phyloP scores from a whole-genome alignment of 2,329 filamentous ascomycete genomes.

The Stachybotrys chlorohalonatus region DNA sequence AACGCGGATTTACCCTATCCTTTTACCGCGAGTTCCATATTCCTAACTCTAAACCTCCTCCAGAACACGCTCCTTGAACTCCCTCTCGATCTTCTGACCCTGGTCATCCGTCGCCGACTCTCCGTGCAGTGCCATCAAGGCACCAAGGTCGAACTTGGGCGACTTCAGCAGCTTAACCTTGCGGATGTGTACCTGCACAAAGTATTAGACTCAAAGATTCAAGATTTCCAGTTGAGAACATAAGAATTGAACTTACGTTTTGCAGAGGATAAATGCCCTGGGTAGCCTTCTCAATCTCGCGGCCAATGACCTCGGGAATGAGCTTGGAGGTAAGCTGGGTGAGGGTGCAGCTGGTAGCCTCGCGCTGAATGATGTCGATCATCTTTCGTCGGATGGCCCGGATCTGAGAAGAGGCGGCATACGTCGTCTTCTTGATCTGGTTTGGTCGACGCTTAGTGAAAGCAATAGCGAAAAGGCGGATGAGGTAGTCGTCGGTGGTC shows the following conservation, averaged over 20 bases:
- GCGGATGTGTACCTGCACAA: constrained; percentile 85
- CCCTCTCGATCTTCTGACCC: constrained; percentile 96
- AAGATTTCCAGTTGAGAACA: neutral
- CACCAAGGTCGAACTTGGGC: constrained; percentile 98
- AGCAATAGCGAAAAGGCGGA: constrained; percentile 96
- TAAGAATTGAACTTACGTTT: constrained; percentile 58
- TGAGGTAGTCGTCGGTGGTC: constrained; percentile 99
- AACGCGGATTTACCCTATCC: constrained; percentile 19
- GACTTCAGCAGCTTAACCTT: constrained; percentile 99
- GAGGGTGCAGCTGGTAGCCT: constrained; percentile 89
- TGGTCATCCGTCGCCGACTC: constrained; percentile 94
- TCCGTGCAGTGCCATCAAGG: constrained; percentile 92
- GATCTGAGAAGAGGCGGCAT: constrained; percentile 94
- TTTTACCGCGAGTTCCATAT: constrained; percentile 17
- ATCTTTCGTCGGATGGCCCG: constrained; percentile 99
- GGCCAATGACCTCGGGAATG: constrained; percentile 98
- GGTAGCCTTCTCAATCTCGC: constrained; percentile 98
- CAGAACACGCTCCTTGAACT: constrained; percentile 98
- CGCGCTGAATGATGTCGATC: constrained; percentile 96
- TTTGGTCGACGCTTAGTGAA: constrained; percentile 99
- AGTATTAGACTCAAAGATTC: neutral
- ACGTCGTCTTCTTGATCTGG: constrained; percentile 99
- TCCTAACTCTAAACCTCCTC: constrained; percentile 71
- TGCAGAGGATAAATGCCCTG: constrained; percentile 99
- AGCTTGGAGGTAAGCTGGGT: constrained; percentile 97